Percentiles rank a stretch among this genome's conserved stretches.
These are phyloP conservation scores for Penicillium coffeae DNA, from an alignment of 495 filamentous ascomycete species.

Conservation along the genomic window DNA sequence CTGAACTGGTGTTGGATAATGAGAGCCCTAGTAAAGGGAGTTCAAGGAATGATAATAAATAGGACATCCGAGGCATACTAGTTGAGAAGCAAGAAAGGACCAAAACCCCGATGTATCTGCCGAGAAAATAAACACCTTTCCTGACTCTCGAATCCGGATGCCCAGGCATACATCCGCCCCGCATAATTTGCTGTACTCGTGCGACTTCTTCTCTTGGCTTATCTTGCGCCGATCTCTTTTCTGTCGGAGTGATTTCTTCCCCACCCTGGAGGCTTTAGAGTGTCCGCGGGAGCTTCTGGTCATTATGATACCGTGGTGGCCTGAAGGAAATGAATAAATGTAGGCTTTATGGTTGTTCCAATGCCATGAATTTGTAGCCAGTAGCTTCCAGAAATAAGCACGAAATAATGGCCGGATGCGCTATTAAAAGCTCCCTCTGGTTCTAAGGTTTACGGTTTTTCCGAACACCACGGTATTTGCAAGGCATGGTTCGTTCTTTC, in stretches of 20 bases:
- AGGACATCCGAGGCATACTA: conserved; percentile 1
- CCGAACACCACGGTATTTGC: too few relatives aligned
- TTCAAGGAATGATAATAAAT: background rate
- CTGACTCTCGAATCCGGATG: conserved; percentile 12
- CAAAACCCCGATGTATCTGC: conserved; percentile 8
- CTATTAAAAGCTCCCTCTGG: too few relatives aligned
- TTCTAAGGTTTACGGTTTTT: too few relatives aligned
- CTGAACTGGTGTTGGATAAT: conserved; percentile 6
- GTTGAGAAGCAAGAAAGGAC: conserved; percentile 4
- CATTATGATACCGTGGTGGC: too few relatives aligned
- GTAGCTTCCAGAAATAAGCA: too few relatives aligned
- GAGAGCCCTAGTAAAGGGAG: background rate
- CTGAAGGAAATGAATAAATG: too few relatives aligned
- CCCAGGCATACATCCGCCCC: conserved; percentile 10
- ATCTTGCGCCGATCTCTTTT: conserved; percentile 5
- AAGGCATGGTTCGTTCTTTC: too few relatives aligned
- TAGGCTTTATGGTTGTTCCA: too few relatives aligned
- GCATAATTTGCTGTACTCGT: conserved; percentile 12
- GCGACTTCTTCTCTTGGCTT: conserved; percentile 10
- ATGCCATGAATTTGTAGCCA: too few relatives aligned
- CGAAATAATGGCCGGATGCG: too few relatives aligned
- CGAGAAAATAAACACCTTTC: conserved; percentile 13
- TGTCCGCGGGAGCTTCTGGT: background rate
- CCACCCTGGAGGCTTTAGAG: background rate
- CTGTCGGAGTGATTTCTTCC: conserved; percentile 3